Base-by-base conservation (phyloP, 148 eudicot species). In the Rhododendron ovatum region DNA sequence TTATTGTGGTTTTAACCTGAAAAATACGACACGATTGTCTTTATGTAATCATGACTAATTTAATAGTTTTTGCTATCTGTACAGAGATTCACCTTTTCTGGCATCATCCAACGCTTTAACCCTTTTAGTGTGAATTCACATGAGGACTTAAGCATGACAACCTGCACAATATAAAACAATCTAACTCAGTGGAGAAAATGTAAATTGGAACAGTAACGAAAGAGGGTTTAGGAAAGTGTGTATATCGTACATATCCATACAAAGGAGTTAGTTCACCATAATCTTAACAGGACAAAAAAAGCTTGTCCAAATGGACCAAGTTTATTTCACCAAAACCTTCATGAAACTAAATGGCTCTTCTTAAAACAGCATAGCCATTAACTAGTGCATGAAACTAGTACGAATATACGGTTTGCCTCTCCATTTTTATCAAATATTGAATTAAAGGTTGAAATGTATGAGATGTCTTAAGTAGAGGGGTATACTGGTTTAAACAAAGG, bases 31-130 rank as follows among this genome's bases (percentile, higher is more conserved):
- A 59, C 24, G n/a, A 39, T n/a, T 81, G 47, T 12, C 28, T 45
- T 65, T 59, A 61, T n/a, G 67, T 77, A 45, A 39, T 41, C 18
- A 73, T 53, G 63, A 41, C 35, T 69, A 30, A 81, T 28, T 77
- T 41, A 75, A n/a, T 8, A 51, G 22, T n/a, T 55, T 59, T 61
- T 67, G 63, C 75, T 48, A 12, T 7, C 12, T 20, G 50, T 51
- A 24, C 59, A 65, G 11, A 81, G 12, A 45, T 35, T 78, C 87
- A 93, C 95, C 87, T 91, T 93, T 85, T 92, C 92, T 17, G 94
- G 92, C 26, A 24, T 85, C 93, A 92, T 91, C 95, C 95, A 93
- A 75, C 61, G 85, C 53, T 84, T 91, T 20, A 93, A 83, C 75
- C 87, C 89, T 88, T 91, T 93, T n/a, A 93, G 80, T 24, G 90